Percentiles rank a stretch among this genome's conserved stretches.
Evolutionary conservation across 1,284 basidiomycete genomes (phyloP).

Genomic region (Moesziomyces sp.): DNA sequence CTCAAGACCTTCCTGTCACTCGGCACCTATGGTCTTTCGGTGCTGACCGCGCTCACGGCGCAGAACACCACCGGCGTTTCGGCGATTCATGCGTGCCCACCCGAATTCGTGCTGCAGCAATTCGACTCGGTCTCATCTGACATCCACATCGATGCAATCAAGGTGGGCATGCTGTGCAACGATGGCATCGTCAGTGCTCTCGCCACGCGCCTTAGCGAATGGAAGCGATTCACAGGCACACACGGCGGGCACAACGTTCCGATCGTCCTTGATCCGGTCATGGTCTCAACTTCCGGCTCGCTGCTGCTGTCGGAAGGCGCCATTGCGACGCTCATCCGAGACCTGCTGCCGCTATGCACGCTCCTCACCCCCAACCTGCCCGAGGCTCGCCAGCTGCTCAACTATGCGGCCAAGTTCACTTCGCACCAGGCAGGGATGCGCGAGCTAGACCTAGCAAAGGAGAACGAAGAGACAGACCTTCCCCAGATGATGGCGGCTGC

Average conservation of each 20-base stretch:
- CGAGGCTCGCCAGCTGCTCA: slow-evolving; percentile 79
- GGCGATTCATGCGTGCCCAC: slow-evolving; percentile 69
- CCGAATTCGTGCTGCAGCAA: slow-evolving; percentile 70
- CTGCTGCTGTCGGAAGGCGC: slow-evolving; percentile 79
- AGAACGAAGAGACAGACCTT: slow-evolving; percentile 22
- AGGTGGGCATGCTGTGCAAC: slow-evolving; percentile 86
- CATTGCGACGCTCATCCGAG: slow-evolving; percentile 73
- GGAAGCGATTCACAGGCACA: slow-evolving; percentile 10
- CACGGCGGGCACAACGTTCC: slow-evolving; percentile 31
- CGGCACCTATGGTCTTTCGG: slow-evolving; percentile 85
- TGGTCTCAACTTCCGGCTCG: slow-evolving; percentile 91
- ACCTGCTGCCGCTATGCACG: slow-evolving; percentile 79
- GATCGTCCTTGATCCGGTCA: slow-evolving; percentile 76
- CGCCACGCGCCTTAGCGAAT: slow-evolving; percentile 43
- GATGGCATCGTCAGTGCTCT: slow-evolving; percentile 69
- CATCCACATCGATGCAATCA: slow-evolving; percentile 79
- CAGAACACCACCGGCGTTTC: slow-evolving; percentile 88
- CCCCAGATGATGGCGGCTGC: slow-evolving; percentile 70
- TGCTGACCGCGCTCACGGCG: slow-evolving; percentile 86
- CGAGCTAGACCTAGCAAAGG: slow-evolving; percentile 25
- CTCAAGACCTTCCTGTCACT: slow-evolving; percentile 80
- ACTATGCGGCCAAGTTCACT: slow-evolving; percentile 46
- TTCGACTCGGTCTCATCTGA: slow-evolving; percentile 81
- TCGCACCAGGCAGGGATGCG: slow-evolving; percentile 18
- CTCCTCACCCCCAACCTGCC: slow-evolving; percentile 88